A percentile compares a stretch with the other conserved stretches of the same genome.
These are phyloP conservation scores for Alisma plantagoaquatica DNA, from an alignment of 106 monocot genomes.

Conservation along the genomic window DNA sequence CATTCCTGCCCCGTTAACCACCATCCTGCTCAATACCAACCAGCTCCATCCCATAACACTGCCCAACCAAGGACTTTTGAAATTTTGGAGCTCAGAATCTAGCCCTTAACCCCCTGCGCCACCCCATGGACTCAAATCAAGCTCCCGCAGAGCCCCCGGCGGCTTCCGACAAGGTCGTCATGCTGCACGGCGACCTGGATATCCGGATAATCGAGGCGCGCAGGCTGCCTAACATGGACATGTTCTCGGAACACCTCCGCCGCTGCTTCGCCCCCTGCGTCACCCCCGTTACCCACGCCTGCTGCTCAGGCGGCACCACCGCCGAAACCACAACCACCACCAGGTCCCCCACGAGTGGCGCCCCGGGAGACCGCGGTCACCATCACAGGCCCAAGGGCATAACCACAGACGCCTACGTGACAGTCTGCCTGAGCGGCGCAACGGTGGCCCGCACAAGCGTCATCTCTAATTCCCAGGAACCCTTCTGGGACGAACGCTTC, in stretches of 20 bases:
- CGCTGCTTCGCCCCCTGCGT: too few relatives aligned
- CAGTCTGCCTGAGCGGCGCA: constrained; percentile 38
- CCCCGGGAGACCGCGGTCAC: too few relatives aligned
- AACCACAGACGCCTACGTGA: constrained; percentile 75
- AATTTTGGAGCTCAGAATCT: too few relatives aligned
- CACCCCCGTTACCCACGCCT: constrained; percentile 29
- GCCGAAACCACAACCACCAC: too few relatives aligned
- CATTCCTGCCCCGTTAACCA: too few relatives aligned
- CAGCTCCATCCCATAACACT: too few relatives aligned
- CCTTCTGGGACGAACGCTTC: constrained; percentile 52
- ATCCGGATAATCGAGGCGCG: constrained; percentile 31
- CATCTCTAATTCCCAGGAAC: constrained; percentile 42
- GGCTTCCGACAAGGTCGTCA: not conserved
- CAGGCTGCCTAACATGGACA: constrained; percentile 40
- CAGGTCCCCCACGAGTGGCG: not conserved
- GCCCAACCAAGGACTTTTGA: too few relatives aligned
- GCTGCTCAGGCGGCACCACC: not conserved
- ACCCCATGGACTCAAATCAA: too few relatives aligned
- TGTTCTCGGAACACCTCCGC: constrained; percentile 28
- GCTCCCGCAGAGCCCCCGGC: too few relatives aligned
- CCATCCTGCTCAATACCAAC: too few relatives aligned
- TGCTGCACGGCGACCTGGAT: constrained; percentile 48
- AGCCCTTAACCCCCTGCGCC: too few relatives aligned
- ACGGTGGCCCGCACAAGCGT: constrained; percentile 63
- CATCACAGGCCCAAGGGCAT: constrained; percentile 25